Evolutionary conservation across 2,329 filamentous ascomycete species (phyloP).

Genomic region (Fusarium armeniacum): DNA sequence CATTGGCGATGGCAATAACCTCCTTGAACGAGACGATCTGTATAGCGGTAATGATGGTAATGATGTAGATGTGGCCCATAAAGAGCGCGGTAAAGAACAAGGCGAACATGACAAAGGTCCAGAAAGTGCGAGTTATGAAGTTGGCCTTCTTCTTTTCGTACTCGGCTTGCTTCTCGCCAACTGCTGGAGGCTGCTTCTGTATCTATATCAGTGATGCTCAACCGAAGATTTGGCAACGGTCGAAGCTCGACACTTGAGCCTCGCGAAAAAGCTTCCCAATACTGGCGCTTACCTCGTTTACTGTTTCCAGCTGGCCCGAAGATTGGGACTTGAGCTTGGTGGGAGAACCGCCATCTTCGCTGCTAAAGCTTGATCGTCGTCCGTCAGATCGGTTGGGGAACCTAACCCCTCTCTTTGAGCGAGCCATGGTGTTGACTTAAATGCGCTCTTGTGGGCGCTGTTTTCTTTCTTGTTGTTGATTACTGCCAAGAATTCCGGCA

Average conservation of each 20-base stretch:
- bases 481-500: conserved; percentile 15
- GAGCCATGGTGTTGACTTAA: conserved; percentile 50
- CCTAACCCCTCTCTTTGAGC: conserved; percentile 66
- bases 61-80: conserved; percentile 97
- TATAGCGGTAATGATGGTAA: conserved; percentile 90
- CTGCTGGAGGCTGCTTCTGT: conserved; percentile 60
- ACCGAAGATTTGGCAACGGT: background rate
- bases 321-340: conserved; percentile 50
- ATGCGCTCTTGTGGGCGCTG: conserved; percentile 14
- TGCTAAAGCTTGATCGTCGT: conserved; percentile 78
- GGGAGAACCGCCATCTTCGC: conserved; percentile 65
- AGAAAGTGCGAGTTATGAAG: conserved; percentile 96
- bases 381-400: conserved; percentile 68
- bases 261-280: background rate
- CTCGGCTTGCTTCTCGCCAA: conserved; percentile 68
- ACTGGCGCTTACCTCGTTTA: conserved; percentile 54
- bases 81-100: conserved; percentile 93
- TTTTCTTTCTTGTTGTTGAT: conserved; percentile 1
- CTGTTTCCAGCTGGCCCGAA: conserved; percentile 52
- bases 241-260: background rate
- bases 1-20: conserved; percentile 96
- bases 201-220: background rate
- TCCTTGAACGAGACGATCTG: conserved; percentile 99
- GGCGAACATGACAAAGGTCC: conserved; percentile 97
- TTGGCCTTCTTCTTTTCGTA: conserved; percentile 99